These are phyloP conservation scores for Canavalia gladiata DNA, from an alignment of 306 rosid genomes.

Conservation along the genomic window DNA sequence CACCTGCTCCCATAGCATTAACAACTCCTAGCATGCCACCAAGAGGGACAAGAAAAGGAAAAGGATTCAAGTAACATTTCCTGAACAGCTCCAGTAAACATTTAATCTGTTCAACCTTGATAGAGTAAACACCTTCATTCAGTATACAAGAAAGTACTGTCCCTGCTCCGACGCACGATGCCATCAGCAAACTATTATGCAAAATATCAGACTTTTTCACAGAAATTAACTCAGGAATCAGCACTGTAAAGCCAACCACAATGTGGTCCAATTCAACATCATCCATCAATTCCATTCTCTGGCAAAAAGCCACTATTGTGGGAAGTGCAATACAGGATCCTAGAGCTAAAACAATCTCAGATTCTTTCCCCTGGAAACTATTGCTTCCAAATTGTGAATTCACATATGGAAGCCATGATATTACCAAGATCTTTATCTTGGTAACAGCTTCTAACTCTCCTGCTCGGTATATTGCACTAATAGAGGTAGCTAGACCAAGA, in stretches of 20 bases:
- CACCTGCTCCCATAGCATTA: slow-evolving; percentile 83
- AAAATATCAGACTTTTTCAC: slow-evolving; percentile 65
- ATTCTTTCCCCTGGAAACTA: slow-evolving; percentile 50
- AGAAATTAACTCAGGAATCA: slow-evolving; percentile 74
- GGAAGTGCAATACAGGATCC: slow-evolving; percentile 97
- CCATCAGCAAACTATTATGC: slow-evolving; percentile 82
- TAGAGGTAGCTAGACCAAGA: slow-evolving; percentile 81
- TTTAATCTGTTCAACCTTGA: slow-evolving; percentile 71
- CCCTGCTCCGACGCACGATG: slow-evolving; percentile 93
- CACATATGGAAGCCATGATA: slow-evolving; percentile 82
- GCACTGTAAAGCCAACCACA: slow-evolving; percentile 68
- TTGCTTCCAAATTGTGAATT: slow-evolving; percentile 53
- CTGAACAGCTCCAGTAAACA: slow-evolving; percentile 73
- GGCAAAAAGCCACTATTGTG: slow-evolving; percentile 74
- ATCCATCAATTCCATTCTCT: slow-evolving; percentile 80
- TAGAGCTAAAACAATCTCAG: slow-evolving; percentile 67
- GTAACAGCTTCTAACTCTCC: slow-evolving; percentile 74
- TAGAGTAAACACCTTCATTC: slow-evolving; percentile 76
- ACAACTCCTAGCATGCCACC: slow-evolving; percentile 96
- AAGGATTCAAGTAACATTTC: slow-evolving; percentile 81
- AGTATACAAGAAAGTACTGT: slow-evolving; percentile 69
- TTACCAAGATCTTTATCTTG: slow-evolving; percentile 73
- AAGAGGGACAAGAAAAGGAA: slow-evolving; percentile 76
- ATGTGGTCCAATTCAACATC: slow-evolving; percentile 68
- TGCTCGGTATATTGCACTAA: slow-evolving; percentile 77